phyloP scores from a whole-genome alignment of 371 early-diverging fungal genomes.

The Phascolomyces articulosus region DNA sequence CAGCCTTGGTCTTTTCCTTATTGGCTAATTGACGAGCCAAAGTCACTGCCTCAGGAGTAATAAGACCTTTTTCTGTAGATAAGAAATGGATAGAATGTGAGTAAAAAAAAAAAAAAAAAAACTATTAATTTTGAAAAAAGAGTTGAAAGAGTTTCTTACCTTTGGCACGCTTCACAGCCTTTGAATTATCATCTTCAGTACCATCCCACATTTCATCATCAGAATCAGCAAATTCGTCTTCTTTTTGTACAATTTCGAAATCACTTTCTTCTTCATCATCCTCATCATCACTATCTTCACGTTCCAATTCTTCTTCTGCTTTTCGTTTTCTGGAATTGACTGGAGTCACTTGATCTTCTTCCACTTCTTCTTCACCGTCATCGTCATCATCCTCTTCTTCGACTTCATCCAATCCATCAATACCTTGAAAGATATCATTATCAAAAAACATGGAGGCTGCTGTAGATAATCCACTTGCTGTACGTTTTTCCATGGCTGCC shows the following conservation, averaged over 20 bases:
- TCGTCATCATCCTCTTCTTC: conserved; percentile 54
- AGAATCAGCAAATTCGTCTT: conserved; percentile 53
- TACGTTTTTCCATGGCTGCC: conserved; percentile 57
- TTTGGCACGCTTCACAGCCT: conserved; percentile 61
- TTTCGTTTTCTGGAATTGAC: conserved; percentile 42
- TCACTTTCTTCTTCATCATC: conserved; percentile 53
- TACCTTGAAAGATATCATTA: conserved; percentile 85
- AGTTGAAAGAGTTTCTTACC: too few relatives aligned
- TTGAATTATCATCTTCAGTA: conserved; percentile 69
- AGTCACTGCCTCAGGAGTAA: conserved; percentile 89
- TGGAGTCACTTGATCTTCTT: too few relatives aligned
- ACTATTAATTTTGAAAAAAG: too few relatives aligned
- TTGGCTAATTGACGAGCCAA: conserved; percentile 86
- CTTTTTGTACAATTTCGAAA: conserved; percentile 62
- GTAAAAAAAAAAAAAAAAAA: too few relatives aligned
- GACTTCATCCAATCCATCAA: conserved; percentile 58
- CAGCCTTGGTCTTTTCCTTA: conserved; percentile 72
- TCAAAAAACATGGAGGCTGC: conserved; percentile 91
- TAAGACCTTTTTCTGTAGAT: conserved; percentile 49
- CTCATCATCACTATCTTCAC: conserved; percentile 38
- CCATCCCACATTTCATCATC: conserved; percentile 72
- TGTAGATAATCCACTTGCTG: conserved; percentile 68
- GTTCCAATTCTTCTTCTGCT: conserved; percentile 45
- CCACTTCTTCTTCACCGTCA: conserved; percentile 30
- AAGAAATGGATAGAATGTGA: too few relatives aligned